A percentile compares a stretch with the other conserved stretches of the same genome.
Evolutionary conservation across 176 grass and related monocot species (phyloP).

Genomic region (Thalia dealbata): DNA sequence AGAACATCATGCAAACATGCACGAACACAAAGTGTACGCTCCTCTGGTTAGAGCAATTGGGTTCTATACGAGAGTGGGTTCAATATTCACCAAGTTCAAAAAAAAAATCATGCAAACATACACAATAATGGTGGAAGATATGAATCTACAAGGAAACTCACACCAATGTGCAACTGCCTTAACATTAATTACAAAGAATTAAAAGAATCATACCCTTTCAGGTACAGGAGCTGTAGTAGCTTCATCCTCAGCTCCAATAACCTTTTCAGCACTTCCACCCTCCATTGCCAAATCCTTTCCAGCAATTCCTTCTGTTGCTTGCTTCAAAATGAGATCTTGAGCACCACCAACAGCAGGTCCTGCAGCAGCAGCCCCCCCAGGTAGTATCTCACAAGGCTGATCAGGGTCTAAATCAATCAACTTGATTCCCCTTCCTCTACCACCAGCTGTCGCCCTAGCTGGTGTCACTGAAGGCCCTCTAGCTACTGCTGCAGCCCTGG

Average conservation of each 20-base stretch:
- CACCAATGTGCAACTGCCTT: not conserved
- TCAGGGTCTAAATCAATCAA: conserved; percentile 33
- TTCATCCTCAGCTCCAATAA: conserved; percentile 65
- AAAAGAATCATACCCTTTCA: conserved; percentile 42
- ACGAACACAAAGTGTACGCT: no score
- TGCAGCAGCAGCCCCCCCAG: conserved; percentile 33
- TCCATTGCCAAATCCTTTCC: conserved; percentile 56
- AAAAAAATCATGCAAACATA: not conserved
- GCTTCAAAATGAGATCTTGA: conserved; percentile 46
- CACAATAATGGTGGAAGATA: not conserved
- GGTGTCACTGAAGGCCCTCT: conserved; percentile 25
- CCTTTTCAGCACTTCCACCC: conserved; percentile 59
- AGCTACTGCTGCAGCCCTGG: conserved; percentile 32
- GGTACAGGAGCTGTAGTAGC: conserved; percentile 44
- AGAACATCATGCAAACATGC: not conserved
- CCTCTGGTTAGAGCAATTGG: no score
- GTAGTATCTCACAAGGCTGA: conserved; percentile 34
- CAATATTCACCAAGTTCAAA: no score
- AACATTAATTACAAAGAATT: conserved; percentile 4
- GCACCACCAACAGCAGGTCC: conserved; percentile 18
- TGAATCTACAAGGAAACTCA: not conserved
- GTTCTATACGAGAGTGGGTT: no score
- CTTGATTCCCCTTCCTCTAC: conserved; percentile 39
- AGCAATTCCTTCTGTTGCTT: conserved; percentile 19
- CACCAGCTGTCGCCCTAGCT: conserved; percentile 34